phyloP scores from a whole-genome alignment of 169 alveolate species.

The Babesia bigemina region DNA sequence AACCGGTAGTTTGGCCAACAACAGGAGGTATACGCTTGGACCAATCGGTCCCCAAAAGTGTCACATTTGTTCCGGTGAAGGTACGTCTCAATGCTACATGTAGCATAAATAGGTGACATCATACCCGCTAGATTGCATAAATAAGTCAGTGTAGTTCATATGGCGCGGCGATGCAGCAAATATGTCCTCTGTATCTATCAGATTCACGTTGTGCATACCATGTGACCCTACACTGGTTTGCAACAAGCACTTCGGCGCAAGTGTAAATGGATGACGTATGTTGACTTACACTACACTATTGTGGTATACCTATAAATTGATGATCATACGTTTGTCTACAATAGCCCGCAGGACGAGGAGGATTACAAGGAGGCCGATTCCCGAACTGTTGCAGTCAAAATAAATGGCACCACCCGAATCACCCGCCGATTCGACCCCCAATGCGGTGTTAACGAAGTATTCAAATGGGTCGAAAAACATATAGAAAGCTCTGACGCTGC shows the following conservation, averaged over 20 bases:
- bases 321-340: neutral
- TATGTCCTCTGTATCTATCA: no score
- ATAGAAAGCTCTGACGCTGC: constrained; percentile 20
- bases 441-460: constrained; percentile 27
- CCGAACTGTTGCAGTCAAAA: constrained; percentile 44
- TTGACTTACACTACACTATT: no score
- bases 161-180: no score
- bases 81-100: neutral
- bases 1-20: constrained; percentile 61
- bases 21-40: constrained; percentile 65
- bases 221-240: no score
- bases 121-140: no score
- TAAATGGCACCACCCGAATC: constrained; percentile 33
- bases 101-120: no score
- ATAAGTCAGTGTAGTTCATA: no score
- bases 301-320: no score
- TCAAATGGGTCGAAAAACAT: constrained; percentile 56
- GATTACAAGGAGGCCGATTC: constrained; percentile 46
- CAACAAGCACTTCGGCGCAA: no score
- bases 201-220: no score
- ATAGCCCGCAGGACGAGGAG: constrained; percentile 13
- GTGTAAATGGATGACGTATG: no score
- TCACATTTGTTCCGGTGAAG: neutral
- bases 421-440: constrained; percentile 44
- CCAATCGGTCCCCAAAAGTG: neutral